These are phyloP conservation scores for Cornus kousa DNA, from an alignment of 148 eudicot genomes.

Conservation along the genomic window DNA sequence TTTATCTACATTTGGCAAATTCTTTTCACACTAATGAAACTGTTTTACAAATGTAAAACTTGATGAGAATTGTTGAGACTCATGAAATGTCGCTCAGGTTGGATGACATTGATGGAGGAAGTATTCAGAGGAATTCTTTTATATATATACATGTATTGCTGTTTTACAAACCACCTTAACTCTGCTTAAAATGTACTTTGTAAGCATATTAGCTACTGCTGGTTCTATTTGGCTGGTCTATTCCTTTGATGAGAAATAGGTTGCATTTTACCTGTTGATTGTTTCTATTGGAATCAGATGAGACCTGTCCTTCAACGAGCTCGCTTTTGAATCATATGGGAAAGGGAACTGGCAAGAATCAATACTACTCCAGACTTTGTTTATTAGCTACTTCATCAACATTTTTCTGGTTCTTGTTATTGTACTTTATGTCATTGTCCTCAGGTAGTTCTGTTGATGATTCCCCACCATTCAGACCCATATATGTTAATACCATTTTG, in stretches of 20 bases:
- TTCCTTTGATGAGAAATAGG: not conserved
- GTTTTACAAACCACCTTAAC: no score
- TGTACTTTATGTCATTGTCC: conserved; percentile 61
- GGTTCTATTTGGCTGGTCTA: no score
- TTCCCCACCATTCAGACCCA: conserved; percentile 19
- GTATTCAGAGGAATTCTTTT: no score
- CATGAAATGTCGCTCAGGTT: no score
- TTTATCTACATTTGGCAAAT: no score
- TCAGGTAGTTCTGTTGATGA: conserved; percentile 31
- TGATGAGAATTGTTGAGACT: no score
- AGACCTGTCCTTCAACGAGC: conserved; percentile 48
- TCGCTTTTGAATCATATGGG: conserved; percentile 46
- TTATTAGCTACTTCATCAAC: conserved; percentile 49
- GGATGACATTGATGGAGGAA: no score
- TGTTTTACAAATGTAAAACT: no score
- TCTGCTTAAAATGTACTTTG: no score
- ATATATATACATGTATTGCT: no score
- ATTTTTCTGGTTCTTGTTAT: conserved; percentile 66
- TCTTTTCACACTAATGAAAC: no score
- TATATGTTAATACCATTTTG: conserved; percentile 9
- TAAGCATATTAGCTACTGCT: no score
- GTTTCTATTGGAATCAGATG: conserved; percentile 31
- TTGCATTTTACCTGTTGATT: not conserved
- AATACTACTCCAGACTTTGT: conserved; percentile 43
- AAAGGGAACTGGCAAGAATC: conserved; percentile 56